phyloP scores from a whole-genome alignment of 2,329 filamentous ascomycete genomes.

The Grosmannia huntii region DNA sequence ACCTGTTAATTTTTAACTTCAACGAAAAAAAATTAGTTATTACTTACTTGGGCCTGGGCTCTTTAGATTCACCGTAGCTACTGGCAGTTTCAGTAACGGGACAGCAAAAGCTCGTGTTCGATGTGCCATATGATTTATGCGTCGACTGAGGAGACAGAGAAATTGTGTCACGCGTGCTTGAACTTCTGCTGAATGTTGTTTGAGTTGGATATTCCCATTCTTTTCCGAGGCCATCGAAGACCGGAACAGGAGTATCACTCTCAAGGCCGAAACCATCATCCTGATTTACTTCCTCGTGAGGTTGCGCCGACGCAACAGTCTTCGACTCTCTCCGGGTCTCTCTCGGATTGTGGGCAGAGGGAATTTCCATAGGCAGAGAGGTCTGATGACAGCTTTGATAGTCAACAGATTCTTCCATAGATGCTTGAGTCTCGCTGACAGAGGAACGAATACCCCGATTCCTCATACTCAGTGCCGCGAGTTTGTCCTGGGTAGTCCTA shows the following conservation, averaged over 20 bases:
- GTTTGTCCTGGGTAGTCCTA: not conserved
- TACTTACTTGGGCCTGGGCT: not conserved
- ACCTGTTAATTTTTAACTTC: not conserved
- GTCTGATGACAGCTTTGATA: not conserved
- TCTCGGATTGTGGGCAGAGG: not conserved
- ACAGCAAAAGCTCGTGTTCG: not conserved
- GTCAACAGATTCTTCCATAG: not conserved
- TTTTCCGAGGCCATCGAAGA: not conserved
- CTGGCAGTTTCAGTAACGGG: not conserved
- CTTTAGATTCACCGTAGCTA: not conserved
- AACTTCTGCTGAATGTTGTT: not conserved
- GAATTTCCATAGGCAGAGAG: not conserved
- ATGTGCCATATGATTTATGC: not conserved
- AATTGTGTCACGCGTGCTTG: not conserved
- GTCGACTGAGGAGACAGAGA: not conserved
- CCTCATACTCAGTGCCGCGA: not conserved
- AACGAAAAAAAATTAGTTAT: not conserved
- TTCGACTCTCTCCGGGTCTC: not conserved
- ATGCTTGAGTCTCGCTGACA: not conserved
- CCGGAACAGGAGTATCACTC: not conserved
- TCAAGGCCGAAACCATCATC: not conserved
- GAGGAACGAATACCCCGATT: not conserved
- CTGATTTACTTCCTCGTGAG: not conserved
- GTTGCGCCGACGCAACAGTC: not conserved
- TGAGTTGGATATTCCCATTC: not conserved